Conservation (phyloP, 805 yeast genomes). For the Lipomyces japonicus region DNA sequence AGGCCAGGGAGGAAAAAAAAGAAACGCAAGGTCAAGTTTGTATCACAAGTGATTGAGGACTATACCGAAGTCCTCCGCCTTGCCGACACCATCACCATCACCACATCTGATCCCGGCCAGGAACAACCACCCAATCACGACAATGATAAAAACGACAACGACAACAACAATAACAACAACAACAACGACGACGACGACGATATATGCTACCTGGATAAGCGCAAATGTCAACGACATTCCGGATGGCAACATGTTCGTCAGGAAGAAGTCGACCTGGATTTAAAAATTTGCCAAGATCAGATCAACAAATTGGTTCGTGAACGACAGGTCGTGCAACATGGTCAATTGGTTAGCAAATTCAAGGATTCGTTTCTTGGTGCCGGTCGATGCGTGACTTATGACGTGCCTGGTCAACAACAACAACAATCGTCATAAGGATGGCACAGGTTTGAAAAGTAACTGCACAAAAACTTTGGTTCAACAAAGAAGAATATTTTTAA, state of each 20-base stretch:
- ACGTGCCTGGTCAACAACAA: too few species aligned
- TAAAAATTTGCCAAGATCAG: conserved; percentile 9
- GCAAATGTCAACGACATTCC: conserved; percentile 26
- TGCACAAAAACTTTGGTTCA: too few species aligned
- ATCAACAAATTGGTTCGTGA: conserved; percentile 10
- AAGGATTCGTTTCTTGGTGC: conserved; percentile 15
- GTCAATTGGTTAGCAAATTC: conserved; percentile 15
- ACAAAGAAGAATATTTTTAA: neutral
- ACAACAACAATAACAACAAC: conserved; percentile 1
- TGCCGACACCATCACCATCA: neutral
- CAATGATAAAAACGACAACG: neutral
- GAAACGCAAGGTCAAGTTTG: conserved; percentile 6
- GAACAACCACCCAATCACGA: too few species aligned
- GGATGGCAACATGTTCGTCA: conserved; percentile 29
- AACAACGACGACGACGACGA: conserved; percentile 8
- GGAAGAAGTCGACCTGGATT: conserved; percentile 26
- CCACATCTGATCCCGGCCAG: too few species aligned
- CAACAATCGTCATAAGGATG: too few species aligned
- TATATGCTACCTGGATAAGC: conserved; percentile 26
- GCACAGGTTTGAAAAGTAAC: neutral
- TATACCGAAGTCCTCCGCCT: neutral
- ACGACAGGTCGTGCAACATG: conserved; percentile 8
- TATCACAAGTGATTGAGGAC: neutral
- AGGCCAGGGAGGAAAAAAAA: neutral
- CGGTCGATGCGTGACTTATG: conserved; percentile 13